Evolutionary conservation across 495 filamentous ascomycete genomes (phyloP).

Genomic region (Baudoinia panamericana): DNA sequence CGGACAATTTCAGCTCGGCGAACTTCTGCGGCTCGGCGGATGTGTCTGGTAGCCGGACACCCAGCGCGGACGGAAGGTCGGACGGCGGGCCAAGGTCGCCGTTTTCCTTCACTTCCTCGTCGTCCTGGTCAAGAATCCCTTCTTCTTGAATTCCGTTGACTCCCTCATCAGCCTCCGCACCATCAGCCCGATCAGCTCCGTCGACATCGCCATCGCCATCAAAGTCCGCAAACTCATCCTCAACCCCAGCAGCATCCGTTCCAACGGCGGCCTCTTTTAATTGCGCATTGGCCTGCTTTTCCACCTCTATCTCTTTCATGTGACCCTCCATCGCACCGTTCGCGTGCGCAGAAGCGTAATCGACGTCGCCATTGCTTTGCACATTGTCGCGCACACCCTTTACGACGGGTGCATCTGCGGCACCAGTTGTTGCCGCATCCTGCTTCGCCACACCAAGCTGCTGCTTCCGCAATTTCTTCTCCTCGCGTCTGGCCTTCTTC

Average conservation of each 20-base stretch:
- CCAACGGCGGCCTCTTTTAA: slow-evolving; percentile 22
- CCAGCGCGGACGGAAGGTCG: slow-evolving; percentile 39
- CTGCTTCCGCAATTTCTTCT: slow-evolving; percentile 10
- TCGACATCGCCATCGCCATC: background rate
- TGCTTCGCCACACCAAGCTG: slow-evolving; percentile 1
- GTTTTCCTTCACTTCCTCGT: slow-evolving; percentile 8
- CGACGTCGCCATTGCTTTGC: background rate
- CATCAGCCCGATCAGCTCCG: too few species aligned
- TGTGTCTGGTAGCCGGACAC: slow-evolving; percentile 44
- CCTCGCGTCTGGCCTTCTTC: background rate
- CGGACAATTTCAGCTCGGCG: slow-evolving; percentile 69
- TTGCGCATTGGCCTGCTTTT: slow-evolving; percentile 25
- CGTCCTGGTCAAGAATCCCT: slow-evolving; percentile 7
- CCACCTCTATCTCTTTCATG: slow-evolving; percentile 19
- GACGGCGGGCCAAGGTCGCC: slow-evolving; percentile 16
- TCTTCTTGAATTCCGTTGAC: too few species aligned
- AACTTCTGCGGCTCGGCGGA: slow-evolving; percentile 50
- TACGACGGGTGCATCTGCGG: slow-evolving; percentile 19
- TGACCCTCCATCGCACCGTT: background rate
- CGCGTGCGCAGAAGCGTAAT: too few species aligned
- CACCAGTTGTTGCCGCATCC: slow-evolving; percentile 17
- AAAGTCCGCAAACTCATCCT: background rate
- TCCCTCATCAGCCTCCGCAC: slow-evolving; percentile 8
- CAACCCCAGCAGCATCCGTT: slow-evolving; percentile 4
- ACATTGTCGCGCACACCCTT: slow-evolving; percentile 18